Percentiles rank a stretch among this genome's conserved stretches.
Conservation (phyloP, 352 stramenopile species). For the Pythium vanterpoolii region DNA sequence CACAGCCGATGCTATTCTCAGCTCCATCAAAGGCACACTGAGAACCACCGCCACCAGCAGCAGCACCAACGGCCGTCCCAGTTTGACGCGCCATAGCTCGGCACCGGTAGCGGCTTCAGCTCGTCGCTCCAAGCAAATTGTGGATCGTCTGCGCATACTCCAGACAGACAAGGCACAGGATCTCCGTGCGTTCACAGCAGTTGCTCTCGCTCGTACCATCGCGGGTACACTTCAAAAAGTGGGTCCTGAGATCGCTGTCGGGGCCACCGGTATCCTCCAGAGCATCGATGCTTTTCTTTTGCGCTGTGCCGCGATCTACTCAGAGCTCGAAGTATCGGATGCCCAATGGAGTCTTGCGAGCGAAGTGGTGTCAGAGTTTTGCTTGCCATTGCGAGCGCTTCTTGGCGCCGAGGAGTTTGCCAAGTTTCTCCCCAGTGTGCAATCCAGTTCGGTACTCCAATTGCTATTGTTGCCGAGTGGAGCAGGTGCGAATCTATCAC, state of each 20-base stretch:
- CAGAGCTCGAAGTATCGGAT: conserved; percentile 70
- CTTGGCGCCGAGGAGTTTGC: conserved; percentile 53
- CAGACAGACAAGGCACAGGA: conserved; percentile 44
- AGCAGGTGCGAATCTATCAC: conserved; percentile 3
- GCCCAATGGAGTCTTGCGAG: conserved; percentile 78
- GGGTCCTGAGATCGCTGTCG: conserved; percentile 38
- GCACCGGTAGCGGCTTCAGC: conserved; percentile 4
- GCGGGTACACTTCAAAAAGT: conserved; percentile 61
- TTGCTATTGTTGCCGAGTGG: conserved; percentile 50
- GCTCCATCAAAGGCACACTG: conserved; percentile 29
- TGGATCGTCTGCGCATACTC: conserved; percentile 43
- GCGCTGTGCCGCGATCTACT: conserved; percentile 65
- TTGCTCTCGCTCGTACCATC: conserved; percentile 61
- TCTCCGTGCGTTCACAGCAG: conserved; percentile 60
- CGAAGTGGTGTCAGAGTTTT: conserved; percentile 69
- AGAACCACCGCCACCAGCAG: not conserved
- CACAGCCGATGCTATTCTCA: conserved; percentile 48
- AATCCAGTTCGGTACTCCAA: conserved; percentile 60
- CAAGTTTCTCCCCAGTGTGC: conserved; percentile 51
- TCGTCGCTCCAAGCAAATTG: conserved; percentile 21
- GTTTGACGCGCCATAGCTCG: conserved; percentile 8
- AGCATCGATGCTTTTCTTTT: conserved; percentile 61
- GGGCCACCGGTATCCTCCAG: conserved; percentile 35
- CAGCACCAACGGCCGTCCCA: conserved; percentile 3
- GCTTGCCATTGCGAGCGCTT: conserved; percentile 48